Conservation (phyloP, 768 basidiomycete species). For the Amanita phalloides region DNA sequence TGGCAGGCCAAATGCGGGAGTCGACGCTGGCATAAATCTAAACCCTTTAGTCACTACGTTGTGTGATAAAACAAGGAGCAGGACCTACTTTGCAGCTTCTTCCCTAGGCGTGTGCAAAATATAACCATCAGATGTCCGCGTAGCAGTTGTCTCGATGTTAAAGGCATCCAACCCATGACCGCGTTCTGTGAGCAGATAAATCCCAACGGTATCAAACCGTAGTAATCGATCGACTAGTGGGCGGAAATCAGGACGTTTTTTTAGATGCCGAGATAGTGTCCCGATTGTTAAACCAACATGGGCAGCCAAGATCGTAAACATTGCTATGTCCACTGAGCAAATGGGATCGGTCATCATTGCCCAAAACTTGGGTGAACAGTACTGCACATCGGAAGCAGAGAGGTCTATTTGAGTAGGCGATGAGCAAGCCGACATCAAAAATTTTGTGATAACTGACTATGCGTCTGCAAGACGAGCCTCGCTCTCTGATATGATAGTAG, state of each 20-base stretch:
- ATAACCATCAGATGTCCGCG: conserved; percentile 35
- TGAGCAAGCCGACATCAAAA: conserved; percentile 5
- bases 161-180: conserved; percentile 53
- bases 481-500: conserved; percentile 41
- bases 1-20: conserved; percentile 39
- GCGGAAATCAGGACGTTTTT: conserved; percentile 35
- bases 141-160: conserved; percentile 54
- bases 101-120: conserved; percentile 45
- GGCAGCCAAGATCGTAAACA: conserved; percentile 41
- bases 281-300: conserved; percentile 46
- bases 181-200: conserved; percentile 43
- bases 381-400: conserved; percentile 35
- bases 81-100: conserved; percentile 45
- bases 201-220: conserved; percentile 40
- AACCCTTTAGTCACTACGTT: not conserved
- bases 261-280: conserved; percentile 39
- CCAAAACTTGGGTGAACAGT: conserved; percentile 41
- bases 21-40: conserved; percentile 53
- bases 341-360: conserved; percentile 43
- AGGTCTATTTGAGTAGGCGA: conserved; percentile 20
- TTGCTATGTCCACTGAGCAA: conserved; percentile 36
- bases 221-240: conserved; percentile 39
- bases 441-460: conserved; percentile 22
- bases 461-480: conserved; percentile 35
- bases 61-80: not conserved